These are phyloP conservation scores for Fusarium succisae DNA, from an alignment of 2,329 filamentous ascomycete species.

Conservation along the genomic window DNA sequence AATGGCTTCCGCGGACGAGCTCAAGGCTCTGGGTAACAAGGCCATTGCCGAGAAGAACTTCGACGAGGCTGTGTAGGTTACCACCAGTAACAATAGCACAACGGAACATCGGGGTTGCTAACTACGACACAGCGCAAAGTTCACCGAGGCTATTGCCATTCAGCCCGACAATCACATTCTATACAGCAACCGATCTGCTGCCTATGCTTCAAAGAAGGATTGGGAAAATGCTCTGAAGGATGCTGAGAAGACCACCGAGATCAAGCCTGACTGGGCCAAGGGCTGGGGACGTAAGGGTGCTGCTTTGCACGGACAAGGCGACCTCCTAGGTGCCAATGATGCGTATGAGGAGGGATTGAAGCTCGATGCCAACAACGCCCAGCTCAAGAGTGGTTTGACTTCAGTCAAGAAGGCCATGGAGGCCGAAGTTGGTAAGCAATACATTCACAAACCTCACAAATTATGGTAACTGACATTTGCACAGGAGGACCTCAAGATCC, in stretches of 20 bases:
- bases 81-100: neutral
- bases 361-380: constrained; percentile 88
- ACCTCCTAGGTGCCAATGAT: constrained; percentile 85
- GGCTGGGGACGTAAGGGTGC: constrained; percentile 94
- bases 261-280: constrained; percentile 98
- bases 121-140: constrained; percentile 76
- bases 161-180: constrained; percentile 94
- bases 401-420: constrained; percentile 90
- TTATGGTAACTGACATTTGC: constrained; percentile 1
- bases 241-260: constrained; percentile 89
- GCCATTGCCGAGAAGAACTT: constrained; percentile 98
- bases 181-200: constrained; percentile 94
- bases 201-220: constrained; percentile 87
- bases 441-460: neutral
- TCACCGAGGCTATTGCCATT: constrained; percentile 89
- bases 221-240: constrained; percentile 87
- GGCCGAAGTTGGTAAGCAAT: constrained; percentile 52
- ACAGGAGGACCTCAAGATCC: constrained; percentile 62
- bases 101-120: constrained; percentile 18
- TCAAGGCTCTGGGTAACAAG: constrained; percentile 98
- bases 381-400: constrained; percentile 87
- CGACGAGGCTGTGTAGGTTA: constrained; percentile 87
- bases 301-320: constrained; percentile 86
- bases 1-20: constrained; percentile 75
- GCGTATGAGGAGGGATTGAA: constrained; percentile 96